Base-by-base conservation (phyloP, 352 stramenopile species). In the Pythium sp. region DNA sequence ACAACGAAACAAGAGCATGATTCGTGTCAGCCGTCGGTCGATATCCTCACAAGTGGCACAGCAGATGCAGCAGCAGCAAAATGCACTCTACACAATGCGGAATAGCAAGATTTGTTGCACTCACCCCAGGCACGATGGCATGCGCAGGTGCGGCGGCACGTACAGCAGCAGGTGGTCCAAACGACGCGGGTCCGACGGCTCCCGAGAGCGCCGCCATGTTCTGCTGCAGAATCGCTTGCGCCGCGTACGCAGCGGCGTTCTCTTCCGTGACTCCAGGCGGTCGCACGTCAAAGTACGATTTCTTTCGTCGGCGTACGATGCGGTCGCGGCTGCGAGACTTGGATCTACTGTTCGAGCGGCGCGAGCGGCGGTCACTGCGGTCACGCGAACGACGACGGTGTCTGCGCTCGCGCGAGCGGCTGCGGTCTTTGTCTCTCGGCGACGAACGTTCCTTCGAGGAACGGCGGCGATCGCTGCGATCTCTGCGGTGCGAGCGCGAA, bases 241-340 rank as follows among this genome's bases (percentile, higher is more conserved):
- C 87, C 7, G 87, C 87, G 63, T 91, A 95, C 14, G 87, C 85
- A 2, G 87, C 87, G 12, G 87, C 87, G 58, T 92, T 95, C 62
- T 95, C 85, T 18, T 93, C 82, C 12, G 85, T 95, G 8, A 95
- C 87, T 36, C 87, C 87, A 3, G 87, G 84, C 53, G 87, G 87
- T 2, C 81, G 78, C 71, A 95, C 84, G 67, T 95, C 87, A 74
- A 95, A 95, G 68, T 91, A 92, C 72, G 77, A 89, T 79, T 92
- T 90, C 68, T 88, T 86, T 58, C 82, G 76, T 55, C 80, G 79
- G 41, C 81, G 80, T 20, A 86, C 77, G 22, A 86, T 69, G 46
- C 70, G 74, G 41, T 80, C 76, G 58, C 74, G 78, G 57, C 74
- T 80, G 68, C 81, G 77, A 57, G 64, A 69, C 24, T 53, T 49